phyloP scores from a whole-genome alignment of 2,329 filamentous ascomycete genomes.

The Penicillium sp. region DNA sequence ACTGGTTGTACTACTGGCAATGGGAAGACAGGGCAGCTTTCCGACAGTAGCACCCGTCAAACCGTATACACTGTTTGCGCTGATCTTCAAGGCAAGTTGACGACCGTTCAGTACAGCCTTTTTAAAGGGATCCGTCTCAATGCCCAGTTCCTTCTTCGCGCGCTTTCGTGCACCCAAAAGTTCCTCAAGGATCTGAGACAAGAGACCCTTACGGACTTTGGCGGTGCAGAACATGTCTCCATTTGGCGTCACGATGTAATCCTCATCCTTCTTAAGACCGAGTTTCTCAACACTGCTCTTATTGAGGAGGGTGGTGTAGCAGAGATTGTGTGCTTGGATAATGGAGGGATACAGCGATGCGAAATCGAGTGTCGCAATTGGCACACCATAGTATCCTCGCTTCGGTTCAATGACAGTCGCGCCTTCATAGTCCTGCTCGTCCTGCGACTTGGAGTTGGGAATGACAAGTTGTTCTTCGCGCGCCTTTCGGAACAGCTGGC shows the following conservation, averaged over 20 bases:
- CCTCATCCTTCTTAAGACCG: slow-evolving; percentile 77
- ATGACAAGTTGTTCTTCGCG: slow-evolving; percentile 91
- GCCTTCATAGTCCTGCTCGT: slow-evolving; percentile 91
- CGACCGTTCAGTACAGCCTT: slow-evolving; percentile 97
- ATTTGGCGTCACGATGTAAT: slow-evolving; percentile 95
- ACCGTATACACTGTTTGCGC: slow-evolving; percentile 96
- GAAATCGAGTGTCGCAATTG: slow-evolving; percentile 96
- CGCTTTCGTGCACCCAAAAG: slow-evolving; percentile 86
- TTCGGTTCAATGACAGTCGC: slow-evolving; percentile 96
- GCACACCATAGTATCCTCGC: slow-evolving; percentile 89
- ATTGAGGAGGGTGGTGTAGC: slow-evolving; percentile 90
- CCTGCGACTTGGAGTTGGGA: slow-evolving; percentile 73
- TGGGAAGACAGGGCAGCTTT: slow-evolving; percentile 90
- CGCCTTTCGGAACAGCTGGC: slow-evolving; percentile 93
- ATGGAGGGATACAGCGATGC: slow-evolving; percentile 98
- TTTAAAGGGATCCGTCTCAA: slow-evolving; percentile 93
- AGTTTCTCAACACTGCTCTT: slow-evolving; percentile 74
- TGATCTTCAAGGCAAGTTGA: slow-evolving; percentile 92
- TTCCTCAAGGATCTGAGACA: slow-evolving; percentile 95
- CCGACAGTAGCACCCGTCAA: slow-evolving; percentile 93
- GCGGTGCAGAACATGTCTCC: slow-evolving; percentile 87
- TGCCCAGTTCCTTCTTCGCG: slow-evolving; percentile 83
- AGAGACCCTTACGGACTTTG: slow-evolving; percentile 84
- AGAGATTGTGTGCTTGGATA: slow-evolving; percentile 97
- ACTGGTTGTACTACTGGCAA: slow-evolving; percentile 94